Base-by-base conservation (phyloP, 1,284 basidiomycete genomes). In the Pyrrhoderma noxium region DNA sequence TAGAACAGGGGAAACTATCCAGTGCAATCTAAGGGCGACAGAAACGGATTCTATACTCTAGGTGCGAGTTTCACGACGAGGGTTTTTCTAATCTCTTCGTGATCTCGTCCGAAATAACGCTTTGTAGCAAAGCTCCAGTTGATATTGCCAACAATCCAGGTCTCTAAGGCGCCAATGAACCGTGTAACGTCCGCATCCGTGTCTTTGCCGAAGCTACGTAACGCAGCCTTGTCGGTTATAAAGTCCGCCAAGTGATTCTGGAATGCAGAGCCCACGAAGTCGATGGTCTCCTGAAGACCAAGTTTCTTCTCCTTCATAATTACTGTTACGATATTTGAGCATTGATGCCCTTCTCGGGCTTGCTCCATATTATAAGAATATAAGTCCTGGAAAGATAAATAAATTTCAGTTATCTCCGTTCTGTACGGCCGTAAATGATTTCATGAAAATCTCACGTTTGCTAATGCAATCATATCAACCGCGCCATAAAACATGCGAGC, bases 311-410 rank as follows among this genome's bases (percentile, higher is more conserved):
- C 71, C 54, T 75, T 68, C 79, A 84, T 82, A 47, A 82, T 72
- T 27, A 85, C 79, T 2, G 80, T 80, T 41, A 86, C 70, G 57
- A 84, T 70, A 60, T 85, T 85, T 42, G 57, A 83, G 45, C 76
- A 76, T 9, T 69, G 72, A 38, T 57, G 82, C 44, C 76, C 76
- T 16, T 69, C 72, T 62, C 79, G 81, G 37, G 79, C 74, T 61
- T 83, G 79, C 60, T 86, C 82, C 74, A 82, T 79, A 62, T 82
- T 78, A 65, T 85, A 86, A 7, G 81, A 85, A 59, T 84, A 85
- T 11, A 85, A 67, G 50, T 85, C 82, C 83, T 84, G 56, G 38
- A 14, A 16, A n/a, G 27, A 5, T 38, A 1, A 51, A 11, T 31
- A 5, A 40, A n/a, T 22, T 45, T 21, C 22, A 40, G 18, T 36